Evolutionary conservation across 257 asterid species (phyloP).

Genomic region (Agastache rugosa): DNA sequence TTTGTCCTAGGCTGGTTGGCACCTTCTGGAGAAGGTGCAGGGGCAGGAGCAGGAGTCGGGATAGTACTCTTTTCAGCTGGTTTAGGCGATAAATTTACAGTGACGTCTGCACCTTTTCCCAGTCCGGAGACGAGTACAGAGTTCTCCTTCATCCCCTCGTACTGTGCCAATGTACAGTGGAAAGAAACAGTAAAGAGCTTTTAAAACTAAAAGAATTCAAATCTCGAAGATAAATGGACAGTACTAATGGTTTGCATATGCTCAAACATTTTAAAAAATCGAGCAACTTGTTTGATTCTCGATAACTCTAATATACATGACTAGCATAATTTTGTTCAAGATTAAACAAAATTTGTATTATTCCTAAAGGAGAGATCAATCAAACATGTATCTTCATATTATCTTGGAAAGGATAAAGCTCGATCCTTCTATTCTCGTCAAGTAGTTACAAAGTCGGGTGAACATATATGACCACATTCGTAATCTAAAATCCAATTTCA

Average conservation of each 20-base stretch:
- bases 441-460: not conserved
- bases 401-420: not conserved
- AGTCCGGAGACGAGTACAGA: conserved; percentile 30
- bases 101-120: conserved; percentile 28
- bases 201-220: not conserved
- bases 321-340: not conserved
- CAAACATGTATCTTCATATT: not conserved
- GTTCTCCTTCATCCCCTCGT: conserved; percentile 28
- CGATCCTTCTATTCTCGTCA: not conserved
- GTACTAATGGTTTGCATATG: not conserved
- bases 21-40: not conserved
- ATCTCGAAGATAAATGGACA: not conserved
- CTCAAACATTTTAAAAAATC: not conserved
- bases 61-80: not conserved
- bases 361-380: not conserved
- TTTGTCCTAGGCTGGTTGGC: not conserved
- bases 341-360: not conserved
- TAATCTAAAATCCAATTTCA: not conserved
- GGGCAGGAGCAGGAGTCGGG: conserved; percentile 22
- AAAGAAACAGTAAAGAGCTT: not conserved
- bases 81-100: conserved; percentile 25
- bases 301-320: not conserved
- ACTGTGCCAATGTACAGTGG: not conserved
- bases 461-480: not conserved
- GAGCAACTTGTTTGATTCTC: not conserved